Evolutionary conservation across 2,329 filamentous ascomycete genomes (phyloP).

Genomic region (Alternaria conjuncta): DNA sequence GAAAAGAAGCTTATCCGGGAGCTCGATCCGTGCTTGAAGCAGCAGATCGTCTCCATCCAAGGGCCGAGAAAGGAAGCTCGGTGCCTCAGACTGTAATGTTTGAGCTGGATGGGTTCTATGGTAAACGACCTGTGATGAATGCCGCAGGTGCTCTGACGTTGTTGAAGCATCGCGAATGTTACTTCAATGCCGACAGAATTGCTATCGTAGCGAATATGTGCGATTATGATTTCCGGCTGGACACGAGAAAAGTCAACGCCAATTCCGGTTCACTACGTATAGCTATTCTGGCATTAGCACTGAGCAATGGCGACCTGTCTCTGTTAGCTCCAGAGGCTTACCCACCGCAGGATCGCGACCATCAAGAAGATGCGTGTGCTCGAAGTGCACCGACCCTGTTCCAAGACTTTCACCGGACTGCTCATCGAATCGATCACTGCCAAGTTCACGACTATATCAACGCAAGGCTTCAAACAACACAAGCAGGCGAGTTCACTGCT

Average conservation of each 20-base stretch:
- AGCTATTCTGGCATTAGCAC: background rate
- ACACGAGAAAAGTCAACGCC: background rate
- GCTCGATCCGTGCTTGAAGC: background rate
- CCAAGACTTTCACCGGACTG: background rate
- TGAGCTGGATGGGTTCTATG: background rate
- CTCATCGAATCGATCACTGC: background rate
- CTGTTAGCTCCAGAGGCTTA: background rate
- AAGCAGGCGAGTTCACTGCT: background rate
- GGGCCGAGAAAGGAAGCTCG: background rate
- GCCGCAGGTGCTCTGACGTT: background rate
- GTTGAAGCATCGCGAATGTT: background rate
- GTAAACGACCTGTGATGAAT: background rate
- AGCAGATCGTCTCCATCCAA: background rate
- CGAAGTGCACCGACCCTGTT: background rate
- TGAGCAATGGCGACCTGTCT: background rate
- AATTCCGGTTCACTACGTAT: background rate
- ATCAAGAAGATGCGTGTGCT: background rate
- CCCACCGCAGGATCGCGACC: accelerated
- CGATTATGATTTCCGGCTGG: background rate
- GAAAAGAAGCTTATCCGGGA: background rate
- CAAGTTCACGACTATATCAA: background rate
- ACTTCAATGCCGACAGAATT: background rate
- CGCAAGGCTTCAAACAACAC: background rate
- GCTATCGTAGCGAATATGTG: background rate
- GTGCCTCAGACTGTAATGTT: background rate